Percentiles rank a stretch among this genome's conserved stretches.
phyloP scores from a whole-genome alignment of 1,284 basidiomycete species.

The Leccinum solheimii region DNA sequence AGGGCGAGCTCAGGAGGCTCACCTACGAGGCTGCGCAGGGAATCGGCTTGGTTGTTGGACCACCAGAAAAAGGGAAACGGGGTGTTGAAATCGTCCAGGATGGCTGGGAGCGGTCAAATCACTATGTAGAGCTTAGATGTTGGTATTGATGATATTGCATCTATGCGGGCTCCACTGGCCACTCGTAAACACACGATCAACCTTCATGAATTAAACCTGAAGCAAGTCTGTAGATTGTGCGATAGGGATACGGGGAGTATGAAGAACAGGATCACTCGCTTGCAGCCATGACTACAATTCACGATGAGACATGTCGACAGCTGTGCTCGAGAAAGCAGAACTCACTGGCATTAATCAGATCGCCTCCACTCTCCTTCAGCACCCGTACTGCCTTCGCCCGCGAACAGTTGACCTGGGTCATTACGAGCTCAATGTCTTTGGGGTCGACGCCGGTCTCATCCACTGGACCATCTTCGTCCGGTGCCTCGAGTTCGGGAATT shows the following conservation, averaged over 20 bases:
- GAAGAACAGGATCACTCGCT: conserved; percentile 31
- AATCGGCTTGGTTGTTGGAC: conserved; percentile 56
- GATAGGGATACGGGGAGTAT: conserved; percentile 29
- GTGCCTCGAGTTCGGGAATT: conserved; percentile 78
- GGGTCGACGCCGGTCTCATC: conserved; percentile 86
- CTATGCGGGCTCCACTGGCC: conserved; percentile 1
- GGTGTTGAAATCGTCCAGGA: conserved; percentile 70
- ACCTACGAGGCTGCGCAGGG: conserved; percentile 60
- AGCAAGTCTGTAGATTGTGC: conserved; percentile 26
- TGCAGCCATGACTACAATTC: conserved; percentile 34
- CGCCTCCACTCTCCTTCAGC: conserved; percentile 86
- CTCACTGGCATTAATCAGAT: conserved; percentile 93
- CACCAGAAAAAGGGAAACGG: conserved; percentile 21
- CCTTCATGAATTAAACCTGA: not conserved
- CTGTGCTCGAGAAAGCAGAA: conserved; percentile 28
- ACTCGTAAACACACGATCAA: not conserved
- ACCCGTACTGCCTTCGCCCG: conserved; percentile 87
- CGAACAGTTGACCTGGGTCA: conserved; percentile 82
- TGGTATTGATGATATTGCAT: conserved; percentile 46
- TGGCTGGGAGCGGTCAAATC: conserved; percentile 87
- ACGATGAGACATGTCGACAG: conserved; percentile 54
- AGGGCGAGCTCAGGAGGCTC: conserved; percentile 71
- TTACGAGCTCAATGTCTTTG: conserved; percentile 95
- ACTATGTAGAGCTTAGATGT: conserved; percentile 69
- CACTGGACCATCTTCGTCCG: conserved; percentile 74